These are phyloP conservation scores for Starmerella gropengiesseri DNA, from an alignment of 805 yeast species.

Conservation along the genomic window DNA sequence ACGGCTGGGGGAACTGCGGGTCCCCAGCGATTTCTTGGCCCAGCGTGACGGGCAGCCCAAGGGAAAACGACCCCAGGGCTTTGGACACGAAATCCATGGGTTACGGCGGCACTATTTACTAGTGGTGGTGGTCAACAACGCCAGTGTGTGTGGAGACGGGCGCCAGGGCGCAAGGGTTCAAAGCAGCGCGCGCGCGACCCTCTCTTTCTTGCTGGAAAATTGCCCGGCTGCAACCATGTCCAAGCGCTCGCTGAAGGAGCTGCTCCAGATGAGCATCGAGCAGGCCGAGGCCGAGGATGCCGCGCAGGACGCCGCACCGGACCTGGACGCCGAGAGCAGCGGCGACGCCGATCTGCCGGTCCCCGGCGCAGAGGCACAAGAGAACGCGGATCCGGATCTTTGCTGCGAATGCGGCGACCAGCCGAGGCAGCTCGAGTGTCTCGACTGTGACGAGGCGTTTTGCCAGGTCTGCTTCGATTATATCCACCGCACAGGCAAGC, in stretches of 20 bases:
- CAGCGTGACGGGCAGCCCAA: constrained; percentile 30
- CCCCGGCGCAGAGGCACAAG: not conserved
- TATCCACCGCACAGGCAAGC: constrained; percentile 54
- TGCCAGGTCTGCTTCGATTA: constrained; percentile 60
- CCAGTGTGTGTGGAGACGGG: too few species aligned
- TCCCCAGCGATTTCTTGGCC: constrained; percentile 20
- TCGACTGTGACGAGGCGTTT: constrained; percentile 53
- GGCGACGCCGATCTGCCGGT: constrained; percentile 3
- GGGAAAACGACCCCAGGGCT: constrained; percentile 39
- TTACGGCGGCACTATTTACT: too few species aligned
- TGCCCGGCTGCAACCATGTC: constrained; percentile 2
- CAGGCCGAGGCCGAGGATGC: constrained; percentile 27
- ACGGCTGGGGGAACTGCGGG: constrained; percentile 37
- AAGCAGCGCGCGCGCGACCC: not conserved
- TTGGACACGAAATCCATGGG: constrained; percentile 60
- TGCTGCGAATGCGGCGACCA: constrained; percentile 69
- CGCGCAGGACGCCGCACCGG: constrained; percentile 11
- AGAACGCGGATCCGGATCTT: constrained; percentile 23
- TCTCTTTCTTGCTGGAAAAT: not conserved
- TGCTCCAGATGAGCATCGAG: constrained; percentile 26
- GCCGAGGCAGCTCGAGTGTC: constrained; percentile 54
- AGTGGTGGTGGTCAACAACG: too few species aligned
- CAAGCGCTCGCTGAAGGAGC: constrained; percentile 27
- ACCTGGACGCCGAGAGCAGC: constrained; percentile 2
- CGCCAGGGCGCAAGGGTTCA: too few species aligned